Conservation (phyloP, 2,329 filamentous ascomycete species). For the Talaromyces atroroseus region DNA sequence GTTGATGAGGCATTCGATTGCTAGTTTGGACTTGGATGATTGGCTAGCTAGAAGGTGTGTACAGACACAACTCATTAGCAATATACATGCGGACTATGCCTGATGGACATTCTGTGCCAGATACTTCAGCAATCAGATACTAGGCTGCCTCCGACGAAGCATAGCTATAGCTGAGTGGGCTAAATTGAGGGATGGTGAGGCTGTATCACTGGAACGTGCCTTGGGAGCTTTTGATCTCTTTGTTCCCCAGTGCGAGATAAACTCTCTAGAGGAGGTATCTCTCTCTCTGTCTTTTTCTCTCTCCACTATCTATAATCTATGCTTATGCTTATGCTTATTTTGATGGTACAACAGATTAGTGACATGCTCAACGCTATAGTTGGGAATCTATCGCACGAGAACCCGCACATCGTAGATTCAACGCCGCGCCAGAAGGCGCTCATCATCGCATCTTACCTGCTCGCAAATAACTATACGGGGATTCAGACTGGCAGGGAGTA, state of each 20-base stretch:
- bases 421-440: conserved; percentile 64
- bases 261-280: conserved; percentile 67
- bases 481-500: conserved; percentile 65
- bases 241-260: conserved; percentile 64
- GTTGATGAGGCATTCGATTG: conserved; percentile 60
- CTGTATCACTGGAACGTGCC: conserved; percentile 62
- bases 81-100: conserved; percentile 2
- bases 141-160: conserved; percentile 75
- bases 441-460: conserved; percentile 64
- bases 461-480: conserved; percentile 63
- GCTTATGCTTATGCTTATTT: background rate
- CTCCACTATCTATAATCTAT: background rate
- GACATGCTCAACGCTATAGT: conserved; percentile 62
- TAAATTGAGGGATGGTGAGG: conserved; percentile 47
- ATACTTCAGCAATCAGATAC: conserved; percentile 67
- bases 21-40: conserved; percentile 60
- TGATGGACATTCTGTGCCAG: conserved; percentile 38
- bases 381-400: conserved; percentile 48
- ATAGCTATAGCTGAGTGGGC: conserved; percentile 75
- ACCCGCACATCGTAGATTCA: conserved; percentile 50
- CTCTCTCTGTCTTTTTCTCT: conserved; percentile 18
- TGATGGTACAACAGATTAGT: conserved; percentile 51
- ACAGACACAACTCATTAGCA: conserved; percentile 3
- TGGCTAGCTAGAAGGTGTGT: conserved; percentile 63
- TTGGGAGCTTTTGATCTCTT: conserved; percentile 87